Evolutionary conservation across 345 rosid genomes (phyloP).

Genomic region (Microthlaspi erraticum): DNA sequence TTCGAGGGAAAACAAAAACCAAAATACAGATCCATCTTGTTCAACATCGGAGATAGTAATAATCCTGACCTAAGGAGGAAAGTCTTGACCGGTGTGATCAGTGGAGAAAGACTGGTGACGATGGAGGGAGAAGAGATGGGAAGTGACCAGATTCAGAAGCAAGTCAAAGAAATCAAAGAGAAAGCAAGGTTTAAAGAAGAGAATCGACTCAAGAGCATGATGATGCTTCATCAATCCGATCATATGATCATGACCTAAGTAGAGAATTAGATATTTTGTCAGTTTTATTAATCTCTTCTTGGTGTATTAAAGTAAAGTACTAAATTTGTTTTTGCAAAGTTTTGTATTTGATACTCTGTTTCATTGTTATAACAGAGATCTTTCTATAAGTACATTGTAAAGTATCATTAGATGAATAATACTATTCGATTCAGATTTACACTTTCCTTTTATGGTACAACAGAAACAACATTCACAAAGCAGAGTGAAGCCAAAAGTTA

Average conservation of each 20-base stretch:
- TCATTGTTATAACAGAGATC: no score
- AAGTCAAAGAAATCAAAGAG: constrained; percentile 13
- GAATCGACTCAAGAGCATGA: background rate
- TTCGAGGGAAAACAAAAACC: background rate
- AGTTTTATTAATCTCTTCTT: background rate
- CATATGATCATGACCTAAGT: background rate
- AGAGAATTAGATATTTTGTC: background rate
- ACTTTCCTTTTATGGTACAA: constrained; percentile 15
- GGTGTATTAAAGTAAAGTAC: no score
- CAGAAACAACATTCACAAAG: constrained; percentile 3
- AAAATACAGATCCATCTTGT: constrained; percentile 21
- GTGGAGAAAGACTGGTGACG: constrained; percentile 19
- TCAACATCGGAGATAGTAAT: constrained; percentile 24
- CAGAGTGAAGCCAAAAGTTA: constrained; percentile 1
- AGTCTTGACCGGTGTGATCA: constrained; percentile 18
- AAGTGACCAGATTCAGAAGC: constrained; percentile 13
- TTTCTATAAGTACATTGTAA: background rate
- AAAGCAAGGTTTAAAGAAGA: constrained; percentile 22
- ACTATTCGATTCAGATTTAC: no score
- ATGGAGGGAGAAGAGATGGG: constrained; percentile 27
- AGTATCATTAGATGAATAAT: background rate
- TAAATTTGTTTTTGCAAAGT: no score
- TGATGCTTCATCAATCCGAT: background rate
- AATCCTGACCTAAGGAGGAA: constrained; percentile 30
- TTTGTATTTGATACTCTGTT: no score